These are phyloP conservation scores for Vaccinium vitisidaea DNA, from an alignment of 148 eudicot species.

Conservation along the genomic window DNA sequence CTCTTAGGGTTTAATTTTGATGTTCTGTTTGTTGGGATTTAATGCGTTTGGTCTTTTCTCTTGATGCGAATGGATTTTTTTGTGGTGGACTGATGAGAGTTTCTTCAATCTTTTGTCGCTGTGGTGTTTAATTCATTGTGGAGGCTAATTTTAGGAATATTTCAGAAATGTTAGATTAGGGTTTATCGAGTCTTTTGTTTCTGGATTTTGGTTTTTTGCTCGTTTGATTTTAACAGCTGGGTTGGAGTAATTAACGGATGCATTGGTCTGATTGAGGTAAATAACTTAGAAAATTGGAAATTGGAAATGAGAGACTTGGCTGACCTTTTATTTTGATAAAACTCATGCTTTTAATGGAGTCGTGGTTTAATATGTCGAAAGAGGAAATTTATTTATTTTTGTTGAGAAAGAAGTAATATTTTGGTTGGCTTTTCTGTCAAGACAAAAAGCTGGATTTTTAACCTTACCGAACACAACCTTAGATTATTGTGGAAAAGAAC, in stretches of 20 bases:
- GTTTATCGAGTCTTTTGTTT: conserved; percentile 31
- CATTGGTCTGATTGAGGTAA: not conserved
- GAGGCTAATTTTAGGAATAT: not conserved
- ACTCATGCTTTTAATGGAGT: not conserved
- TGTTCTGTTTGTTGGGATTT: not conserved
- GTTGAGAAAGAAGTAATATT: not conserved
- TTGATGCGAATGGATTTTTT: not conserved
- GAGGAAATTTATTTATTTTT: not conserved
- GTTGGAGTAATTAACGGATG: not conserved
- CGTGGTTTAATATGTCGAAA: not conserved
- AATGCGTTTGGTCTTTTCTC: not conserved
- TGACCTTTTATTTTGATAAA: conserved; percentile 10
- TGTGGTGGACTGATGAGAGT: not conserved
- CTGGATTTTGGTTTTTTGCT: not conserved
- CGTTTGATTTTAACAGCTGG: conserved; percentile 4
- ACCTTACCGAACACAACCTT: no score
- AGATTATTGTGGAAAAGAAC: no score
- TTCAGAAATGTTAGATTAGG: conserved; percentile 26
- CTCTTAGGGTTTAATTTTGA: conserved; percentile 18
- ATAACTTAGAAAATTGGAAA: not conserved
- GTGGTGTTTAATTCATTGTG: not conserved
- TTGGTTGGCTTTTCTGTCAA: not conserved
- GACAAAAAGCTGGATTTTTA: no score
- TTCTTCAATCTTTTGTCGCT: not conserved
- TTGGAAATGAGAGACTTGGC: not conserved